A percentile compares a stretch with the other conserved stretches of the same genome.
Conservation (phyloP, 345 rosid species). For the Geranium brycei region DNA sequence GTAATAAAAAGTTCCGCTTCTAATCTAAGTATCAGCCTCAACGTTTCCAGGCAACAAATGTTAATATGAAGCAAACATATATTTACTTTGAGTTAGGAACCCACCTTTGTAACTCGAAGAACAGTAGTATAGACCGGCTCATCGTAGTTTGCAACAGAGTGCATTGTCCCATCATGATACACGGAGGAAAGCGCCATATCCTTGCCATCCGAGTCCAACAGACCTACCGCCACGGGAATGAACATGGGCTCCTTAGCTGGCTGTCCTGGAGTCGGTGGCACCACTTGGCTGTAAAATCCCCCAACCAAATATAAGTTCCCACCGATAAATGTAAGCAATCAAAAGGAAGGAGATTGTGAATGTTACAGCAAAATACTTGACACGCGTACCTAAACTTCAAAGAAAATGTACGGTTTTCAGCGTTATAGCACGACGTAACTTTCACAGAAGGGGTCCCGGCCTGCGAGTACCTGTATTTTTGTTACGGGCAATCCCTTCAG, state of each 20-base stretch:
- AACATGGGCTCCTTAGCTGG: conserved; percentile 79
- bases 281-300: conserved; percentile 53
- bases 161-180: conserved; percentile 47
- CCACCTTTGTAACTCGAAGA: conserved; percentile 76
- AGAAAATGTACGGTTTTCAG: conserved; percentile 63
- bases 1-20: no score
- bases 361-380: conserved; percentile 1
- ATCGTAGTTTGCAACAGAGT: conserved; percentile 32
- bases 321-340: background rate
- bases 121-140: conserved; percentile 45
- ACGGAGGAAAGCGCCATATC: conserved; percentile 65
- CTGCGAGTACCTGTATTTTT: conserved; percentile 76
- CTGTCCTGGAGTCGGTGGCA: conserved; percentile 84
- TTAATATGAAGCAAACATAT: background rate
- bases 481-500: conserved; percentile 5
- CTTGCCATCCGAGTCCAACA: conserved; percentile 68
- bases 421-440: conserved; percentile 61
- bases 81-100: conserved; percentile 7
- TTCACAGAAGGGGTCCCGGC: conserved; percentile 93
- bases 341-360: background rate
- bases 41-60: no score
- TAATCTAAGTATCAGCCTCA: no score
- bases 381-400: conserved; percentile 66
- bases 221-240: conserved; percentile 72
- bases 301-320: conserved; percentile 1